Evolutionary conservation across 805 yeast species (phyloP).

Genomic region (Kodamaea sagamina): DNA sequence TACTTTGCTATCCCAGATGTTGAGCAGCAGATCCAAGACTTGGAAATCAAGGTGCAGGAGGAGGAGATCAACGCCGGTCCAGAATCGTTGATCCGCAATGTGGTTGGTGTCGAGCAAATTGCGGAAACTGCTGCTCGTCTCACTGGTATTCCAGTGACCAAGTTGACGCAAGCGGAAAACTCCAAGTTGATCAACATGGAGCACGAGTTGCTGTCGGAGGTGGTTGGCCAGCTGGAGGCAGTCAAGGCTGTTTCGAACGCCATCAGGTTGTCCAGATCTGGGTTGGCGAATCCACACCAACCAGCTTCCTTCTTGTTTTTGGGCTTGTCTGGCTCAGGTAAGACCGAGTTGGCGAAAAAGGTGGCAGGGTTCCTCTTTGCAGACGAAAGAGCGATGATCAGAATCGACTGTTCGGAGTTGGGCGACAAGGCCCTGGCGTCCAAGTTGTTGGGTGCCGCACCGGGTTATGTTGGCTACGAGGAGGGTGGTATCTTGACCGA

Average conservation of each 20-base stretch:
- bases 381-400: constrained; percentile 94
- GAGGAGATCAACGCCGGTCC: constrained; percentile 64
- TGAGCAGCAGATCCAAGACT: constrained; percentile 66
- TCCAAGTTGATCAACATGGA: constrained; percentile 94
- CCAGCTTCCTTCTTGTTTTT: constrained; percentile 94
- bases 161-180: constrained; percentile 94
- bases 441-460: constrained; percentile 94
- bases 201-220: constrained; percentile 72
- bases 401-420: constrained; percentile 96
- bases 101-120: constrained; percentile 84
- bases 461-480: constrained; percentile 93
- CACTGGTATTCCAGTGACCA: constrained; percentile 95
- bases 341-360: constrained; percentile 96
- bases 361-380: constrained; percentile 94
- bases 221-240: constrained; percentile 95
- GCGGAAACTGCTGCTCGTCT: constrained; percentile 97
- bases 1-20: constrained; percentile 97
- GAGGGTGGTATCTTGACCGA: constrained; percentile 97
- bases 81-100: constrained; percentile 76
- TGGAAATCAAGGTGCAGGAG: constrained; percentile 77
- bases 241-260: constrained; percentile 96
- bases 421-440: constrained; percentile 95
- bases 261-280: constrained; percentile 88
- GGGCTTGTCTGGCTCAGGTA: constrained; percentile 97
- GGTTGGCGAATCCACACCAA: constrained; percentile 92